These are phyloP conservation scores for Ogataea thermomethanolica DNA, from an alignment of 805 yeast species.

Conservation along the genomic window DNA sequence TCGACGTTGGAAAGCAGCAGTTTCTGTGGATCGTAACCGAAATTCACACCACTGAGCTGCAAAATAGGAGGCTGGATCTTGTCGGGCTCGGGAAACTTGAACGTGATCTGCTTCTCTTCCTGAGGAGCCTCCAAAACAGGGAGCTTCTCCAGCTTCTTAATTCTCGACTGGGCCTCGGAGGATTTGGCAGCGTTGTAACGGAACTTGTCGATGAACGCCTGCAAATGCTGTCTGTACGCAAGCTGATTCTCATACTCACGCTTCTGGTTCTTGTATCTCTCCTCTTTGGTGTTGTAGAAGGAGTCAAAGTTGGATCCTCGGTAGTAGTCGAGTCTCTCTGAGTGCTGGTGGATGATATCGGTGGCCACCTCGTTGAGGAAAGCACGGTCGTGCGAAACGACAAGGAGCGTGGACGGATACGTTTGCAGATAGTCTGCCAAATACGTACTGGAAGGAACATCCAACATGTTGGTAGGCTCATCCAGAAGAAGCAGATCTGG, in stretches of 20 bases:
- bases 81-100: slow-evolving; percentile 95
- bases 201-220: slow-evolving; percentile 91
- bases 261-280: slow-evolving; percentile 86
- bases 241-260: slow-evolving; percentile 97
- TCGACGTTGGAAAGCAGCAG: slow-evolving; percentile 74
- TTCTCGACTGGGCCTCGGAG: slow-evolving; percentile 96
- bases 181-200: slow-evolving; percentile 98
- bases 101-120: slow-evolving; percentile 78
- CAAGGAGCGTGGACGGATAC: slow-evolving; percentile 88
- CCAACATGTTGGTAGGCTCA: slow-evolving; percentile 99
- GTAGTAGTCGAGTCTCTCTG: slow-evolving; percentile 94
- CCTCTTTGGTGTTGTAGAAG: slow-evolving; percentile 91
- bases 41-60: slow-evolving; percentile 80
- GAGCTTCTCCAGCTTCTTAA: slow-evolving; percentile 90
- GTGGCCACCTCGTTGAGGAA: slow-evolving; percentile 97
- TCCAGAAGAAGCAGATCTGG: slow-evolving; percentile 91
- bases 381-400: slow-evolving; percentile 97
- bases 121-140: slow-evolving; percentile 93
- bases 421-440: slow-evolving; percentile 85
- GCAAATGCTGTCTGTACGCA: slow-evolving; percentile 93
- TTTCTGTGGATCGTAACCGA: slow-evolving; percentile 71
- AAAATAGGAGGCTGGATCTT: slow-evolving; percentile 88
- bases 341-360: slow-evolving; percentile 96
- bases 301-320: slow-evolving; percentile 91
- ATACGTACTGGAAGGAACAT: slow-evolving; percentile 96